A percentile compares a stretch with the other conserved stretches of the same genome.
These are phyloP conservation scores for Apiotrichum veenhuisii DNA, from an alignment of 1,284 basidiomycete genomes.

Conservation along the genomic window DNA sequence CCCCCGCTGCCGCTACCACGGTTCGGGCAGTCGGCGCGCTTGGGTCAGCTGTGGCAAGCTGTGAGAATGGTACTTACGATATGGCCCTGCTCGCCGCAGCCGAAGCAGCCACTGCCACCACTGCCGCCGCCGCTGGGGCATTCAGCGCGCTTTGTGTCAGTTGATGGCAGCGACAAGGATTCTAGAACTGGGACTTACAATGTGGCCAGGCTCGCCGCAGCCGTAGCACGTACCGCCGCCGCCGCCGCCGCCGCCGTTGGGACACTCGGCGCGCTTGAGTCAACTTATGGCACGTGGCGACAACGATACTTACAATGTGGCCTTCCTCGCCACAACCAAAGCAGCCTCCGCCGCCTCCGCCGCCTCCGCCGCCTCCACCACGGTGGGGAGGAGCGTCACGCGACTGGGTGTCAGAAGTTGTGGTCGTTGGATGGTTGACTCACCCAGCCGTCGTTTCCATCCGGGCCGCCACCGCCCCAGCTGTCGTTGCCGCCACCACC, in stretches of 20 bases:
- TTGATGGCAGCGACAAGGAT: constrained; percentile 1
- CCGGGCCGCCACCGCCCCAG: neutral
- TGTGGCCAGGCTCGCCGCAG: constrained; percentile 19
- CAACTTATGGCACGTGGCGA: too few relatives aligned
- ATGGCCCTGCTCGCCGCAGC: too few relatives aligned
- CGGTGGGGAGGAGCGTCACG: neutral
- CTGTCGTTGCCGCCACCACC: neutral
- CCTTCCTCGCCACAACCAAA: constrained; percentile 6
- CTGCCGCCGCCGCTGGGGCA: too few relatives aligned
- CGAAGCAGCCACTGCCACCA: too few relatives aligned
- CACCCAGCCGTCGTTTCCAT: neutral
- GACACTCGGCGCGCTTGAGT: constrained; percentile 6
- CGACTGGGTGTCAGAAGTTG: neutral
- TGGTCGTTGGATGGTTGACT: neutral
- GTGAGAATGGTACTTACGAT: too few relatives aligned
- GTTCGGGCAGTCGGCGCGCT: constrained; percentile 19
- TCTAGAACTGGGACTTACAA: constrained; percentile 2
- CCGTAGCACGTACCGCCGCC: constrained; percentile 9
- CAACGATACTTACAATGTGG: constrained; percentile 7
- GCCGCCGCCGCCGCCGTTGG: neutral
- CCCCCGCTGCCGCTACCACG: neutral
- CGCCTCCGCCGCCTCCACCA: neutral
- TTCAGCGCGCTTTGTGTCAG: neutral
- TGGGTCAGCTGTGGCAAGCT: too few relatives aligned
- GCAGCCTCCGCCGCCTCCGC: constrained; percentile 13